A percentile compares a stretch with the other conserved stretches of the same genome.
These are phyloP conservation scores for Arxiozyma bovina DNA, from an alignment of 1,139 yeast species.

Conservation along the genomic window DNA sequence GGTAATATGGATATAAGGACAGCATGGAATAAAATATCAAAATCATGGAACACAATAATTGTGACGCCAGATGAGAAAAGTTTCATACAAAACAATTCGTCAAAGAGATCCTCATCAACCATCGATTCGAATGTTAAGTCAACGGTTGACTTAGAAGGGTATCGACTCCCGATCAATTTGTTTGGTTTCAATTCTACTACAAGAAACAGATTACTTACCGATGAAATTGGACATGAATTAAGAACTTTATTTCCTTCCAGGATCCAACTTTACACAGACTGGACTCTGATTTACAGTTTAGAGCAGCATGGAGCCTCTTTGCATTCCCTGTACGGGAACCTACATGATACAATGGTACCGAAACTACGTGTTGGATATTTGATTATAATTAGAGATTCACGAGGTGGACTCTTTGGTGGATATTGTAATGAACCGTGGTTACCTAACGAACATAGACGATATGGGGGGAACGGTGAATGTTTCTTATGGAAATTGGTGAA, in stretches of 20 bases:
- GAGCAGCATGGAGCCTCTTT: constrained; percentile 91
- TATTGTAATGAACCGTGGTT: constrained; percentile 67
- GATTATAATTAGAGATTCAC: constrained; percentile 54
- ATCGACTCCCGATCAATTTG: constrained; percentile 41
- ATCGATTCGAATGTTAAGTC: not conserved
- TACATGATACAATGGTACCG: constrained; percentile 28
- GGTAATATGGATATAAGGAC: not conserved
- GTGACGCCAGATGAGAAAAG: not conserved
- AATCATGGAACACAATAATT: constrained; percentile 3
- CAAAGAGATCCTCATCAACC: no score
- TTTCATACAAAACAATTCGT: not conserved
- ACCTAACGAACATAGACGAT: constrained; percentile 62
- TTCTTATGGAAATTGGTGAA: constrained; percentile 72
- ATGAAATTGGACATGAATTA: constrained; percentile 63
- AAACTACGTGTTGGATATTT: constrained; percentile 51
- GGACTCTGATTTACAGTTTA: constrained; percentile 72
- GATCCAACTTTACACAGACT: constrained; percentile 62
- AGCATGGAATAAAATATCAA: constrained; percentile 7
- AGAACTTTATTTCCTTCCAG: constrained; percentile 68
- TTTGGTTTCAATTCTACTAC: constrained; percentile 53
- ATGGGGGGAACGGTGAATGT: constrained; percentile 92
- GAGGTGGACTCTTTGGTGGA: constrained; percentile 68
- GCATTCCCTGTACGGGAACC: constrained; percentile 53
- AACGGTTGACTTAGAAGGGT: constrained; percentile 17
- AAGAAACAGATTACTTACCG: constrained; percentile 46